Conservation (phyloP, 2,329 filamentous ascomycete species). For the Hymenoscyphus infarciens region DNA sequence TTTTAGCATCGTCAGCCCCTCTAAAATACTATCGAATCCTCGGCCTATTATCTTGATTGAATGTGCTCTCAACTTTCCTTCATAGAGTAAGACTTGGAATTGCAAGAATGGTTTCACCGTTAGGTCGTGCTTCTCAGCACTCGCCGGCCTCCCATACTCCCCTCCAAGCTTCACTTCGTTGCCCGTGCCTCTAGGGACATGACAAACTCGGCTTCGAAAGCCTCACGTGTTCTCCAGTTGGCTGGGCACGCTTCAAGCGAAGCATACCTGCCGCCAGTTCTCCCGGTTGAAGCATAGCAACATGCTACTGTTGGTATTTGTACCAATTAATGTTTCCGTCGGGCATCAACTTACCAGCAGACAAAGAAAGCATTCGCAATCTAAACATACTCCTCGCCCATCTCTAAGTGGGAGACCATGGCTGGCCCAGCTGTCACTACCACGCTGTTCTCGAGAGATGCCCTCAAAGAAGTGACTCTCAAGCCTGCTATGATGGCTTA, state of each 20-base stretch:
- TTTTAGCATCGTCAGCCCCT: neutral
- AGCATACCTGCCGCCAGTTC: neutral
- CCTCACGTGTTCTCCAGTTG: neutral
- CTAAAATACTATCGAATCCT: neutral
- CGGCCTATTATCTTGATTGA: neutral
- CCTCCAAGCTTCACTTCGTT: neutral
- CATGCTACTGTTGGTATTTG: too few species aligned
- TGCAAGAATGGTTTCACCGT: neutral
- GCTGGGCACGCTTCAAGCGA: neutral
- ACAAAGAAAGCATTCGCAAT: constrained; percentile 5
- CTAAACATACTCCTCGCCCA: constrained; percentile 3
- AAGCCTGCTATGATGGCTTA: neutral
- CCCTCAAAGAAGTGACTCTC: neutral
- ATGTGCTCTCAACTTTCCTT: neutral
- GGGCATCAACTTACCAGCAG: neutral
- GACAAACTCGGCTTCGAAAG: neutral
- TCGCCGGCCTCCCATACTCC: neutral
- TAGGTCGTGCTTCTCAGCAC: neutral
- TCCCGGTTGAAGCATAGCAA: neutral
- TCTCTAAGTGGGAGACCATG: neutral
- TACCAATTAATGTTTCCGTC: too few species aligned
- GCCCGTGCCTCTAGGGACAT: neutral
- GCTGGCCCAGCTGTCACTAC: neutral
- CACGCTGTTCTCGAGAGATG: constrained; percentile 6
- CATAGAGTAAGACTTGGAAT: neutral